phyloP scores from a whole-genome alignment of 208 protist genomes.

The Acanthamoeba royreba region DNA sequence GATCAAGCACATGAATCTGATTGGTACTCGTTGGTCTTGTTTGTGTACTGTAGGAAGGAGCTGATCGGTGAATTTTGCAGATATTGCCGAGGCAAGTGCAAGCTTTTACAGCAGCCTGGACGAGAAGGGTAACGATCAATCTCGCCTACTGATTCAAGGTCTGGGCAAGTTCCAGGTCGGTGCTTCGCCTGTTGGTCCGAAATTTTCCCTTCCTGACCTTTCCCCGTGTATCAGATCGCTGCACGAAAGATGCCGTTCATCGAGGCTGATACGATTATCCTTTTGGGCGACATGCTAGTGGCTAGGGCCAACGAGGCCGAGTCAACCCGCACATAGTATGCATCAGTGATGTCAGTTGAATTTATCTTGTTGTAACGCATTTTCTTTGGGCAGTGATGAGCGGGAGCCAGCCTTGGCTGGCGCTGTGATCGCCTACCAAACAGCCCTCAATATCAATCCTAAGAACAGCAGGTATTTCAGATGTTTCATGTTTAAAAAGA shows the following conservation, averaged over 20 bases:
- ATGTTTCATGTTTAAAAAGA: not conserved
- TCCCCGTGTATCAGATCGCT: not conserved
- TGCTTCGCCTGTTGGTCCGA: not conserved
- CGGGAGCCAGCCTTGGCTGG: not conserved
- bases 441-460: not conserved
- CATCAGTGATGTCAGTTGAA: no score
- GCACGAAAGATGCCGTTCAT: not conserved
- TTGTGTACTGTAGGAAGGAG: no score
- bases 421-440: not conserved
- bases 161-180: not conserved
- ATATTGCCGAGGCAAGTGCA: not conserved
- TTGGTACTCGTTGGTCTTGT: no score
- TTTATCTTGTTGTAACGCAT: no score
- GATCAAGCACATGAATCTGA: not conserved
- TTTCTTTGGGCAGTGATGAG: not conserved
- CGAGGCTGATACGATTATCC: not conserved
- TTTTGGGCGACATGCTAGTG: not conserved
- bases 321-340: not conserved
- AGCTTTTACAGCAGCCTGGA: not conserved
- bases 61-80: no score
- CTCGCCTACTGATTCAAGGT: not conserved
- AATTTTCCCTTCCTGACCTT: not conserved
- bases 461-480: not conserved
- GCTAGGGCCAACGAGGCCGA: not conserved
- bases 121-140: not conserved